Base-by-base conservation (phyloP, 257 asterid genomes). In the Voacanga thouarsii region DNA sequence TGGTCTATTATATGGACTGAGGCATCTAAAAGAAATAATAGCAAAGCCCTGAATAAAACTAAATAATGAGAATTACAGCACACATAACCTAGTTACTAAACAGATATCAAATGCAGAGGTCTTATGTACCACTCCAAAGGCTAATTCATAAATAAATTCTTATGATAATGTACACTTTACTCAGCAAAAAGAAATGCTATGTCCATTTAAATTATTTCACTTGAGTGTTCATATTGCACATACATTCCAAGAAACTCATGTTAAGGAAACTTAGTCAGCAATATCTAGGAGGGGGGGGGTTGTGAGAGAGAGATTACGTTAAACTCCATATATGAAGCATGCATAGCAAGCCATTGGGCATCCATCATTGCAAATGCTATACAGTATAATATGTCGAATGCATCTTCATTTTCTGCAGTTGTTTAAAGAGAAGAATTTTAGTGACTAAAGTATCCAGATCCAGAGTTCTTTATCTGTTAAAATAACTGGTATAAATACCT, bases 271-370 rank as follows among this genome's bases (percentile, higher is more conserved):
- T 57, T 1, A n/a, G 50, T 15, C 50, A 44, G 55, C 18, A 30
- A 12, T 30, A 39, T 80, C 39, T 28, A 64, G 10, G 65, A 4
- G 18, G 14, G 60, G 26, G 56, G 6, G 50, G 59, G 53, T 69
- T 21, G 43, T 63, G 63, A 83, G 82, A 64, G 82, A 77, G 86
- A 30, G 76, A 44, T 76, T 86, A 94, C 97, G 72, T 92, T 94
- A 89, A 94, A 94, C 78, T 94, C 92, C 99, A 95, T 93, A 80
- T 95, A 95, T 7, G 99, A 95, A 80, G 99, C 99, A 63, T 79
- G 92, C 98, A 90, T 95, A 61, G 98, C 98, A 72, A 95, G 97
- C 99, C 99, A 95, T 82, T 93, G 99, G 2, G 98, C 97, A 72
- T 95, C 99, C 97, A 95, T 74, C 97, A 95, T 85, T 0, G 92